These are phyloP conservation scores for Keithomyces neogunnii DNA, from an alignment of 2,329 filamentous ascomycete species.

Conservation along the genomic window DNA sequence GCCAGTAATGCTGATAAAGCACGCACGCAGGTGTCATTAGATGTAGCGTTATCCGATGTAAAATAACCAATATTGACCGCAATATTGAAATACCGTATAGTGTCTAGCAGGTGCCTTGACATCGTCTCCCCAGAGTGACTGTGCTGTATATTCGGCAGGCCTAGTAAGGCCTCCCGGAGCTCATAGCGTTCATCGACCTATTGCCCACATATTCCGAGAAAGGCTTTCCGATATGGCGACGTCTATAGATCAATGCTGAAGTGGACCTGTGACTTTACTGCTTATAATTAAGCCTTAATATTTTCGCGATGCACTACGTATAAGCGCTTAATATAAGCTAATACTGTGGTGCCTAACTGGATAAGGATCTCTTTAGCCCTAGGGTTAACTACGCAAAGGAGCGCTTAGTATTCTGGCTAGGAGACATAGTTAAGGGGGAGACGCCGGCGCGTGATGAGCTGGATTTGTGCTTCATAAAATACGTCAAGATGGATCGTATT, in stretches of 20 bases:
- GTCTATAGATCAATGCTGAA: constrained; percentile 1
- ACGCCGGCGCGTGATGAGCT: neutral
- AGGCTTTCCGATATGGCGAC: constrained; percentile 1
- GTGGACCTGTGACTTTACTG: neutral
- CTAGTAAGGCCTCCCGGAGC: constrained; percentile 1
- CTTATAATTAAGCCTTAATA: neutral
- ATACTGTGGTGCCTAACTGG: neutral
- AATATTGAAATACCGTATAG: neutral
- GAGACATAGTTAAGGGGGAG: neutral
- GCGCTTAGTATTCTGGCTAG: neutral
- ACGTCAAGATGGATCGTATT: neutral
- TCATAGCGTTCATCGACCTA: constrained; percentile 2
- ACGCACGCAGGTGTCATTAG: constrained; percentile 2
- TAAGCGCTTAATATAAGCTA: neutral
- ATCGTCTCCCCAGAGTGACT: neutral
- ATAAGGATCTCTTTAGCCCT: neutral
- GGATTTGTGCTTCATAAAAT: neutral
- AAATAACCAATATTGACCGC: neutral
- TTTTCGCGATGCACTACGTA: neutral
- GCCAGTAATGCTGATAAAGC: neutral
- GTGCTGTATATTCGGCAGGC: neutral
- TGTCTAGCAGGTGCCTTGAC: neutral
- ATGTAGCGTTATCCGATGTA: constrained; percentile 1
- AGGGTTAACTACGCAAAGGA: neutral
- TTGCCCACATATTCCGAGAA: neutral